Conservation (phyloP, 1,284 basidiomycete genomes). For the Trichosporon sp. region DNA sequence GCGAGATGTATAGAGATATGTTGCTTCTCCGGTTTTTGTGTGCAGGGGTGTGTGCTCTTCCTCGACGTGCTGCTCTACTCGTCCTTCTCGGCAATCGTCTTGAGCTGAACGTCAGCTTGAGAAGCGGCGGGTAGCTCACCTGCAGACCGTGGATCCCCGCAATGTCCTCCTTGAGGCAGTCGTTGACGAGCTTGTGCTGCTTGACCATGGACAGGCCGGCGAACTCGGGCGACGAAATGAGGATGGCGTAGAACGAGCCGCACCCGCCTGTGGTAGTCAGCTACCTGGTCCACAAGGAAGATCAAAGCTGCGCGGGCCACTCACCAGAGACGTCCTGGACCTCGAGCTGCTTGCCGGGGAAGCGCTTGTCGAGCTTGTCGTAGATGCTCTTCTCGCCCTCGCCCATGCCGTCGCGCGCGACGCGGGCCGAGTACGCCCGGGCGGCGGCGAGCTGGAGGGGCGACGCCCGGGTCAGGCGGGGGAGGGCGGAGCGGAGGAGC, state of each 20-base stretch:
- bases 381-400: conserved; percentile 68
- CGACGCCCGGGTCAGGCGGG: neutral
- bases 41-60: conserved; percentile 11
- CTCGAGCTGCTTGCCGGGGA: conserved; percentile 67
- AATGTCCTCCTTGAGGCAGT: conserved; percentile 83
- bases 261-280: conserved; percentile 69
- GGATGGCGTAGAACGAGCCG: conserved; percentile 92
- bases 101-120: conserved; percentile 29
- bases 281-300: neutral
- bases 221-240: conserved; percentile 78
- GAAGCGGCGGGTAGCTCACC: conserved; percentile 53
- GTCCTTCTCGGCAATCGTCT: conserved; percentile 37
- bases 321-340: conserved; percentile 86
- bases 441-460: neutral
- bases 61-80: neutral
- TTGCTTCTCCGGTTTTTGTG: conserved; percentile 14
- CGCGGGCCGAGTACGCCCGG: conserved; percentile 15
- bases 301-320: too few species aligned
- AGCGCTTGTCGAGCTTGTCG: conserved; percentile 66
- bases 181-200: conserved; percentile 88
- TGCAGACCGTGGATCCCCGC: conserved; percentile 89
- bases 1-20: conserved; percentile 15
- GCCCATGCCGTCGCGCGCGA: conserved; percentile 33
- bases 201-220: conserved; percentile 81
- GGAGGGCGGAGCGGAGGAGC: neutral